Evolutionary conservation across 495 filamentous ascomycete species (phyloP).

Genomic region (Aspergillus nidulans): DNA sequence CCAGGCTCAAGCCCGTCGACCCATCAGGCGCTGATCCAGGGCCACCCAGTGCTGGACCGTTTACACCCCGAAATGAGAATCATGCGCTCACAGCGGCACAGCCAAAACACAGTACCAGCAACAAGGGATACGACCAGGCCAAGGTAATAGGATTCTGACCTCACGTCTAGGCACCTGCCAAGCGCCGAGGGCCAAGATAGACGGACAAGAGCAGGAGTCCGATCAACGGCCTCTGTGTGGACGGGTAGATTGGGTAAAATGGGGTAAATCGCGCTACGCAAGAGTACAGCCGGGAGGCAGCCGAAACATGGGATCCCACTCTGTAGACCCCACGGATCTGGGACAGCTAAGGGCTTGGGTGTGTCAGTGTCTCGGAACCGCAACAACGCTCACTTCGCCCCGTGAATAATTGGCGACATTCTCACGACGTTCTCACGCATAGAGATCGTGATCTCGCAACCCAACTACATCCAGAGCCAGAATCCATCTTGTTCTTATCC

Average conservation of each 20-base stretch:
- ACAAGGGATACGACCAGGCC: background rate
- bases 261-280: conserved; percentile 1
- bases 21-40: background rate
- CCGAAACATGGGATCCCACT: background rate
- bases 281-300: conserved; percentile 3
- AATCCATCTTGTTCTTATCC: background rate
- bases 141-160: background rate
- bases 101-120: background rate
- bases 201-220: background rate
- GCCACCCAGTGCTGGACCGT: background rate
- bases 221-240: background rate
- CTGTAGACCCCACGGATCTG: background rate
- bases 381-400: background rate
- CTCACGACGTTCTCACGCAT: background rate
- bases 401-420: too few relatives aligned
- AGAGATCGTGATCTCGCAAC: background rate
- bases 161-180: conserved; percentile 10
- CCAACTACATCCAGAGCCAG: background rate
- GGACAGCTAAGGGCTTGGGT: conserved; percentile 4
- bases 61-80: background rate
- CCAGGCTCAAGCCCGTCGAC: background rate
- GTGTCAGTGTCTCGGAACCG: background rate
- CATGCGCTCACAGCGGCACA: background rate
- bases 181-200: conserved; percentile 10
- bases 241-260: background rate